Evolutionary conservation across 495 filamentous ascomycete species (phyloP).

Genomic region (Durotheca rogersii): DNA sequence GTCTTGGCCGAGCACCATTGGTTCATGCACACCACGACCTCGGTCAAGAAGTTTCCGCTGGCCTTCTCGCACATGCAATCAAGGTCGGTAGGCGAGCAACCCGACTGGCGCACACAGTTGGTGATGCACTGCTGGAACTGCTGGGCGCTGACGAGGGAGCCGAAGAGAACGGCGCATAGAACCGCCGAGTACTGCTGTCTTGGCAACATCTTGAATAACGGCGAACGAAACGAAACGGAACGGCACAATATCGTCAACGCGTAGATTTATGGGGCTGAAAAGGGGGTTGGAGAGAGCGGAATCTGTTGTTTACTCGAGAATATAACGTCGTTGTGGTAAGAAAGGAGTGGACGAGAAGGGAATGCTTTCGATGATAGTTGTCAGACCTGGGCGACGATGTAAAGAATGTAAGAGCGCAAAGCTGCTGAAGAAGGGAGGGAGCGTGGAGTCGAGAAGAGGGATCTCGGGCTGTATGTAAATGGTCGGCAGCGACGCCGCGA

Average conservation of each 20-base stretch:
- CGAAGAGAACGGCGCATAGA: constrained; percentile 30
- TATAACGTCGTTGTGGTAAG: constrained; percentile 5
- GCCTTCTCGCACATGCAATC: constrained; percentile 40
- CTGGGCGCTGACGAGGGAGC: constrained; percentile 26
- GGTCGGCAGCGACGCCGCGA: constrained; percentile 13
- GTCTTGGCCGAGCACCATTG: constrained; percentile 35
- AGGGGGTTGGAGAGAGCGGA: not conserved
- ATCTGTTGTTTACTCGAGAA: constrained; percentile 4
- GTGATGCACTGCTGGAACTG: constrained; percentile 34
- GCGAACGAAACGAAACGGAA: not conserved
- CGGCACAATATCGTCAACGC: too few species aligned
- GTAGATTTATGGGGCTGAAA: too few species aligned
- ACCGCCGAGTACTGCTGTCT: constrained; percentile 27
- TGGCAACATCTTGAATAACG: constrained; percentile 24
- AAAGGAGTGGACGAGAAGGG: constrained; percentile 15
- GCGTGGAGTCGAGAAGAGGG: constrained; percentile 7
- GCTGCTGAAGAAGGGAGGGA: constrained; percentile 14
- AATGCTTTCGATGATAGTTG: constrained; percentile 6
- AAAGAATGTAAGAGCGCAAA: constrained; percentile 25
- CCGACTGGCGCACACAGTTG: constrained; percentile 38
- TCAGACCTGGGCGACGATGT: constrained; percentile 1
- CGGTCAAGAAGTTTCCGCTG: constrained; percentile 33
- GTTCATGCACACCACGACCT: constrained; percentile 41
- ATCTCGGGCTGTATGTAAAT: constrained; percentile 23
- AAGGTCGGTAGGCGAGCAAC: constrained; percentile 34